Base-by-base conservation (phyloP, 371 early-diverging fungal species). In the Apophysomyces ossiformis region DNA sequence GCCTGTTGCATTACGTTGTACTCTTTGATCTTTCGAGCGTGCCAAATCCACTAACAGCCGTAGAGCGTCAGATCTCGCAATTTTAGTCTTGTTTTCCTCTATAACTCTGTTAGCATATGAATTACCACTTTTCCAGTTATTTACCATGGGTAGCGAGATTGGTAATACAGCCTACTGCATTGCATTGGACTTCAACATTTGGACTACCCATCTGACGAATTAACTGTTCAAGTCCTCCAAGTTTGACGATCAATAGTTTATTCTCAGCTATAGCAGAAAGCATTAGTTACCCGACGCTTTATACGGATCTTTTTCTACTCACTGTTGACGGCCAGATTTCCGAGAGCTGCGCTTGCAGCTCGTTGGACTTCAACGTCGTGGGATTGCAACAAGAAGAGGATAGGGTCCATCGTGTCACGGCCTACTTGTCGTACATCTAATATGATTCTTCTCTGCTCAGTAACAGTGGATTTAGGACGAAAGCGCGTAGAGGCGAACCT, bases 131-230 rank as follows among this genome's bases (percentile, higher is more conserved):
- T 1, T 26, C 32, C n/a, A 50, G 0, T 8, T 21, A 50, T 70
- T 65, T 85, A 90, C 92, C 91, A 76, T 90, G 89, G 9, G 95
- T 95, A 4, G 95, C 95, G 61, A 96, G 85, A 68, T 96, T 96
- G 1, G 97, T 96, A 65, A 96, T 94, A 83, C 96, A 96, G 5
- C 97, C 97, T 26, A 95, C 96, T n/a, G 96, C 95, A 76, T 96
- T 96, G 71, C 95, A 94, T 74, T 95, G 95, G 7, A 96, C 95
- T 70, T 96, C 96, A 26, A 92, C 89, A 70, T 93, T 93, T 7
- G 90, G 88, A 16, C 92, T 90, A 41, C 90, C 84, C 94, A 95
- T 94, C 74, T 94, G 93, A 62, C 90, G 87, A 65, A 95, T 90
- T n/a, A 96, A 86, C 44, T 92, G 95, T 63, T 93, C 94, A 36